Conservation (phyloP, 306 rosid genomes). For the Cercis canadensis region DNA sequence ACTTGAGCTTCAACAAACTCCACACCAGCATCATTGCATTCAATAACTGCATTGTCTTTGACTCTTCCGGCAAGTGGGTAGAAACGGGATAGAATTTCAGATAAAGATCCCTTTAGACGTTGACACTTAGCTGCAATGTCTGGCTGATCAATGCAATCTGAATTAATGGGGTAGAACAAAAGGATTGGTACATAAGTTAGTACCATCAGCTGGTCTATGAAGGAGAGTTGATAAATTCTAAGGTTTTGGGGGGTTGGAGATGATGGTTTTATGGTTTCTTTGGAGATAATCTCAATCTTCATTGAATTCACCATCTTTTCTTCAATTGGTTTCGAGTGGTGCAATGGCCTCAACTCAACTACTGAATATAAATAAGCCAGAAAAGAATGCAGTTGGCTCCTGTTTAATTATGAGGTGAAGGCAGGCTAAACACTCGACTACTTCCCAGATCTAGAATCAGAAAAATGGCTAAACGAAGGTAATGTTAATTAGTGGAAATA, state of each 20-base stretch:
- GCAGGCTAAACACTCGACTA: too few species aligned
- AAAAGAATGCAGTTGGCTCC: too few species aligned
- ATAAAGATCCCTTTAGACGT: conserved; percentile 36
- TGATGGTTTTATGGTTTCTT: conserved; percentile 37
- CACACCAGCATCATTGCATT: conserved; percentile 45
- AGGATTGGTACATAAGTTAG: not conserved
- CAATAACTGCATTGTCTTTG: conserved; percentile 29
- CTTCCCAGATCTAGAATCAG: too few species aligned
- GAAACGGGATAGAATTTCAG: conserved; percentile 33
- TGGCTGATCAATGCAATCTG: not conserved
- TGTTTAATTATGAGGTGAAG: too few species aligned
- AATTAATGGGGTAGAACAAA: conserved; percentile 10
- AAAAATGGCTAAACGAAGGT: too few species aligned
- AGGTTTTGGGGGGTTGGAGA: conserved; percentile 32
- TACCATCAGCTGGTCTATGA: conserved; percentile 29
- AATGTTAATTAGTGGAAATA: too few species aligned
- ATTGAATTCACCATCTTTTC: too few species aligned
- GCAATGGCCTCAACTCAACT: too few species aligned
- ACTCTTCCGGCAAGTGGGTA: conserved; percentile 55
- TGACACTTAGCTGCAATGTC: not conserved
- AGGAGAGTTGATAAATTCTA: conserved; percentile 32
- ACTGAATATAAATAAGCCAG: too few species aligned
- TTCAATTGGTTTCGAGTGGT: too few species aligned
- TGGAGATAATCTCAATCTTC: not conserved
- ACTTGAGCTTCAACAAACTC: conserved; percentile 41